phyloP scores from a whole-genome alignment of 2,329 filamentous ascomycete genomes.

The Paraphoma sp. region DNA sequence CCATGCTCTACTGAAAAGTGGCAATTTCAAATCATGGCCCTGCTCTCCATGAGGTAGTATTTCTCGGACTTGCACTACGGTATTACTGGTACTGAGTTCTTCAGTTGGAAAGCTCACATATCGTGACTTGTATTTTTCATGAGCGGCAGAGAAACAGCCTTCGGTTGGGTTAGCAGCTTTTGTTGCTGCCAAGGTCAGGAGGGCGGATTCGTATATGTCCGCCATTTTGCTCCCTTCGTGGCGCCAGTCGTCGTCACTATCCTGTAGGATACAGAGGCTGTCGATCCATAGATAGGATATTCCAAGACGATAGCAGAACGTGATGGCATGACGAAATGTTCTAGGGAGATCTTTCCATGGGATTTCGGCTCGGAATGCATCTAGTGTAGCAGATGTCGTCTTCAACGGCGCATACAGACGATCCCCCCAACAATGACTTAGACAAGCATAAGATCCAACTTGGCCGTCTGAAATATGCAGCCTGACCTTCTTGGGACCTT shows the following conservation, averaged over 20 bases:
- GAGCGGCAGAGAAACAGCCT: conserved; percentile 1
- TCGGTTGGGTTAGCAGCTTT: background rate
- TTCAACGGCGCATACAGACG: background rate
- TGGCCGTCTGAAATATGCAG: background rate
- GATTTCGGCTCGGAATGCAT: background rate
- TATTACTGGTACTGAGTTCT: too few species aligned
- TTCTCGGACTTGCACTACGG: too few species aligned
- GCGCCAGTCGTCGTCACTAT: conserved; percentile 14
- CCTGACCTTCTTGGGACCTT: background rate
- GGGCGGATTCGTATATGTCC: background rate
- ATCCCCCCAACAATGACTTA: conserved; percentile 10
- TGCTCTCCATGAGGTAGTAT: too few species aligned
- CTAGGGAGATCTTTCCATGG: conserved; percentile 8
- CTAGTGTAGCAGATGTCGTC: background rate
- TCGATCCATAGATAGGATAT: conserved; percentile 24
- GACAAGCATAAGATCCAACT: conserved; percentile 5
- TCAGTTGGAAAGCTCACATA: background rate
- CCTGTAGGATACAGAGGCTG: conserved; percentile 15
- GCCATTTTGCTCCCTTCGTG: conserved; percentile 12
- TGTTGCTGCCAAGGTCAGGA: background rate
- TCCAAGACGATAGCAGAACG: conserved; percentile 8
- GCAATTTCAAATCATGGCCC: background rate
- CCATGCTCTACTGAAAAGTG: background rate
- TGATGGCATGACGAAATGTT: conserved; percentile 17
- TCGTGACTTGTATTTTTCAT: background rate